phyloP scores from a whole-genome alignment of 805 yeast species.

The Wickerhamiella spandovensis region DNA sequence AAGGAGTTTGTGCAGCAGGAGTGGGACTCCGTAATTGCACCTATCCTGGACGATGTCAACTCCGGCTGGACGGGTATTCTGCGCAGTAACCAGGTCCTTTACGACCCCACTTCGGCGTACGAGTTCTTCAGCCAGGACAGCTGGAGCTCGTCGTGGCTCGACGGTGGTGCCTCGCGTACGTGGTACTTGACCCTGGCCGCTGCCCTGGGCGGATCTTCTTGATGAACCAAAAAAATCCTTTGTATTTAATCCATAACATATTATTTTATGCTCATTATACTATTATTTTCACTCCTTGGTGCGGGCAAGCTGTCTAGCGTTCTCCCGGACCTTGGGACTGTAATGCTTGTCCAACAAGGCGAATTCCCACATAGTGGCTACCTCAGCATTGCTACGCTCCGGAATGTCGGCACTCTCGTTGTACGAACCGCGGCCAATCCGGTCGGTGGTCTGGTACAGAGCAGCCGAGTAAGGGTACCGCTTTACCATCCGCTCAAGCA shows the following conservation, averaged over 20 bases:
- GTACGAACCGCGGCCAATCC: constrained; percentile 69
- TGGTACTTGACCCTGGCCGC: constrained; percentile 75
- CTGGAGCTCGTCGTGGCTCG: constrained; percentile 48
- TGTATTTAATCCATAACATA: background rate
- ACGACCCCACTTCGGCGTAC: constrained; percentile 52
- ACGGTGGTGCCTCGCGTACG: constrained; percentile 73
- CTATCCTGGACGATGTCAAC: constrained; percentile 34
- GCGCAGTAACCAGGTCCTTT: constrained; percentile 60
- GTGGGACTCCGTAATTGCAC: constrained; percentile 41
- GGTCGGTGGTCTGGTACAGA: constrained; percentile 75
- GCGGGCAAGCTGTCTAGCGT: background rate
- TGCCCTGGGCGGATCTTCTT: constrained; percentile 15
- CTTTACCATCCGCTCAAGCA: constrained; percentile 60
- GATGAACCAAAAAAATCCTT: background rate
- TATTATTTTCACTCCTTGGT: background rate
- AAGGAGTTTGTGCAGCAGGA: constrained; percentile 39
- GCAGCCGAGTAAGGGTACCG: constrained; percentile 62
- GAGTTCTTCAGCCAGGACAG: constrained; percentile 41
- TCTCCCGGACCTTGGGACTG: constrained; percentile 66
- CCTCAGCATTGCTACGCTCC: constrained; percentile 70
- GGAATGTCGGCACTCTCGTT: constrained; percentile 51
- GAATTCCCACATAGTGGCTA: constrained; percentile 85
- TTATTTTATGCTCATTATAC: background rate
- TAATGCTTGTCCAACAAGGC: constrained; percentile 70
- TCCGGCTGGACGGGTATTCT: constrained; percentile 53